Conservation (phyloP, 2,329 filamentous ascomycete species). For the Pyrenophora graminea region DNA sequence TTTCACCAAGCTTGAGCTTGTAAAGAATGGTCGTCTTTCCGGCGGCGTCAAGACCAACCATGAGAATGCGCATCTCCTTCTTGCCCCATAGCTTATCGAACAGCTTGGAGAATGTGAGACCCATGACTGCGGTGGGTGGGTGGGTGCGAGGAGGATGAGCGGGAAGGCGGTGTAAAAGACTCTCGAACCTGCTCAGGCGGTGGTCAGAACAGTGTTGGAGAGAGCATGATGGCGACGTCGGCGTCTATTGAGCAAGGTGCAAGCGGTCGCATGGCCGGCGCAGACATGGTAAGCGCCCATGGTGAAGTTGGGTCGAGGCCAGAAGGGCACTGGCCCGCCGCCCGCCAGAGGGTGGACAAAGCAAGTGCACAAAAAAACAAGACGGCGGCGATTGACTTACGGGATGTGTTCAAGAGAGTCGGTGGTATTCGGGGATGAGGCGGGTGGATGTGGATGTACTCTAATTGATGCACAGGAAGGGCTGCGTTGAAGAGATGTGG, state of each 20-base stretch:
- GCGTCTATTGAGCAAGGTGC: constrained; percentile 10
- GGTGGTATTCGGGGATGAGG: constrained; percentile 43
- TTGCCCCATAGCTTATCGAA: constrained; percentile 99
- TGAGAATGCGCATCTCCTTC: constrained; percentile 97
- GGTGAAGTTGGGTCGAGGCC: constrained; percentile 33
- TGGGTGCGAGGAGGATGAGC: constrained; percentile 29
- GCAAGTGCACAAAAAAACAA: constrained; percentile 17
- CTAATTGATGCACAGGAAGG: constrained; percentile 48
- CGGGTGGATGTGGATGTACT: constrained; percentile 42
- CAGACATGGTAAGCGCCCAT: constrained; percentile 31
- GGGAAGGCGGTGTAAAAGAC: constrained; percentile 36
- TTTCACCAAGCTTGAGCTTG: constrained; percentile 97
- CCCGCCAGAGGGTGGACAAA: constrained; percentile 18
- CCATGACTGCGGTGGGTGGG: constrained; percentile 71
- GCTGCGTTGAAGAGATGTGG: constrained; percentile 45
- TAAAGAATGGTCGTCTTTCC: constrained; percentile 98
- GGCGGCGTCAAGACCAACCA: constrained; percentile 96
- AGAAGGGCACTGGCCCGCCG: constrained; percentile 22
- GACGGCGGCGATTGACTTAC: constrained; percentile 39
- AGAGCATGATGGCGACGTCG: constrained; percentile 14
- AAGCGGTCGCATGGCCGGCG: constrained; percentile 17
- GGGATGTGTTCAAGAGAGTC: constrained; percentile 41
- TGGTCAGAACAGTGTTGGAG: constrained; percentile 23
- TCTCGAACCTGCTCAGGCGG: constrained; percentile 42
- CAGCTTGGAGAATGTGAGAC: constrained; percentile 90